Base-by-base conservation (phyloP, 176 grass and related monocot genomes). In the Chrysopogon serrulatus region DNA sequence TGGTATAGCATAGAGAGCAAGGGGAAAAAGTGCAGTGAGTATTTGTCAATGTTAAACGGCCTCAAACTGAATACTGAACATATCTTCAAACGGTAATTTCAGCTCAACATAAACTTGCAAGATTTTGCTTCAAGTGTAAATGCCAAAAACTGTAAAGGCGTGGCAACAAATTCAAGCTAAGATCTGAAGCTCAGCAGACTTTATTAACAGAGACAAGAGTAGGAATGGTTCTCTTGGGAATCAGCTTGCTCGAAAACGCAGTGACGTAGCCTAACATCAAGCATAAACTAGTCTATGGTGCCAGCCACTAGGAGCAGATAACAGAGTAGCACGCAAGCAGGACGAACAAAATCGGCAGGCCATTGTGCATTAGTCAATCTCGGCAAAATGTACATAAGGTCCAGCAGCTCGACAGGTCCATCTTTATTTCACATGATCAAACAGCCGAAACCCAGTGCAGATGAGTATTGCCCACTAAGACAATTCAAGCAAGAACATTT, bases 341-440 rank as follows among this genome's bases (percentile, higher is more conserved):
- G 14, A 36, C 31, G 16, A 72, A 31, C 33, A 47, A 73, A 80
- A 65, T 51, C 42, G 1, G 71, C 40, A 53, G 16, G 23, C 68
- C 60, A 73, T 26, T 42, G 24, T 44, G 40, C 68, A 71, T n/a
- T 17, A 26, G 69, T 74, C 27, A 36, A 86, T 47, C 44, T 80
- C 42, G 19, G 54, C 7, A 18, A 14, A 34, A 91, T 76, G 85
- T 66, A 79, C 80, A 85, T 33, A 79, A 67, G 60, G 71, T 37
- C 60, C 45, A 70, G 48, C 10, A 62, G 40, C 51, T 41, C 13
- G 27, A 86, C 6, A 68, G 74, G 40, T 57, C 32, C 49, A 28
- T 76, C 31, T 91, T 94, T 92, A 92, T 89, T 92, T 54, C 78
- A 74, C 86, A 78, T 79, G 37, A 77, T 82, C 53, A 82, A 61